Evolutionary conservation across 1,139 yeast species (phyloP), one percentile per base, ranked within the genome.

Genomic region (Kazachstania sp.): DNA sequence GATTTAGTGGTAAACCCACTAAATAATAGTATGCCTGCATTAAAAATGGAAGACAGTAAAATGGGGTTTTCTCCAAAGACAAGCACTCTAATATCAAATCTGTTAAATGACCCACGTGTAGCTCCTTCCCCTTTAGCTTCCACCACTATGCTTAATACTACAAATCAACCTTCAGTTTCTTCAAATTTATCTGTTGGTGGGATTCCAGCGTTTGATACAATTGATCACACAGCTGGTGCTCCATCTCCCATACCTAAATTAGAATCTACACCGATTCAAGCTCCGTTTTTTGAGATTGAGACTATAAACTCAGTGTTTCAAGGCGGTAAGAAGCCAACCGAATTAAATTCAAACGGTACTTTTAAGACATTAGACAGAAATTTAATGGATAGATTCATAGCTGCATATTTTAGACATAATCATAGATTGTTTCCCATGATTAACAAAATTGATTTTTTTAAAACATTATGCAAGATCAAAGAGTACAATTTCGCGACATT

Each of bases 401-500:
- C 72, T 35, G 73, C 74, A 1, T 73, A 66, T 51, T 69, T 73
- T 52, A 66, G 68, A 45, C 73, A 71, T 49, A 72, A 71, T 48
- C 74, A 71, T 47, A 59, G 73, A 41, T 63, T 71, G 4, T 71
- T 70, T 53, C 76, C 76, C 12, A 68, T 72, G 56, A 61, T 72
- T 31, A 68, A 70, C 49, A 71, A 71, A 47, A 54, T 63, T 5
- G 66, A 64, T 8, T 72, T 72, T 46, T 43, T 69, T 38, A 59
- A 60, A 3, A 59, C 60, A 23, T 68, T 72, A 8, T 57, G 65
- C 1, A 51, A 60, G 3, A 58, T 69, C n/a, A 42, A 54, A n/a
- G 67, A 65, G 37, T 62, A 68, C 46, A 58, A 63, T 18, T 57
- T 51, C 32, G 41, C 45, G 12, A 26, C 23, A 12, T 34, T 51